phyloP scores from a whole-genome alignment of 2,329 filamentous ascomycete species.

The Zasmidium citrigriseum region DNA sequence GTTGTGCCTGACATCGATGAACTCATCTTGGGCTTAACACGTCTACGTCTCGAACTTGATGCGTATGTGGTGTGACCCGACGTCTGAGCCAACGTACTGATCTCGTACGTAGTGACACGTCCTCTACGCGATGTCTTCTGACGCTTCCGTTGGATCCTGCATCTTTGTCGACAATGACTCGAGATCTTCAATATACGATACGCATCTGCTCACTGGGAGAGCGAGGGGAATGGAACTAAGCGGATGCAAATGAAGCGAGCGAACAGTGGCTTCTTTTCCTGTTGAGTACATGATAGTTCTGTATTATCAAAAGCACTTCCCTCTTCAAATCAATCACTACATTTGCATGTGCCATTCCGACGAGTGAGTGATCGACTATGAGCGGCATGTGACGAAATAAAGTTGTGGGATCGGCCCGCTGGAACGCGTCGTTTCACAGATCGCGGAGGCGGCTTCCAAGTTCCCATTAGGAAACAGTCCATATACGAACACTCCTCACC shows the following conservation, averaged over 20 bases:
- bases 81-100: background rate
- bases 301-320: background rate
- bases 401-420: background rate
- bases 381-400: background rate
- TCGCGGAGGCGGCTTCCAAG: background rate
- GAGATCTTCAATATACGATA: too few relatives aligned
- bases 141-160: background rate
- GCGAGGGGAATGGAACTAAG: too few relatives aligned
- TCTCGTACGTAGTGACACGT: background rate
- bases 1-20: background rate
- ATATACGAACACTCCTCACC: background rate
- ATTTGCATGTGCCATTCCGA: too few relatives aligned
- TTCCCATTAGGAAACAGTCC: background rate
- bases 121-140: too few relatives aligned
- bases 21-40: background rate
- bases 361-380: too few relatives aligned
- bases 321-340: too few relatives aligned
- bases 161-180: background rate
- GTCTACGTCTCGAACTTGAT: slow-evolving; percentile 1
- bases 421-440: background rate
- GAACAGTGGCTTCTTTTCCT: background rate
- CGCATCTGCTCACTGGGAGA: too few relatives aligned
- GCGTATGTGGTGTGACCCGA: background rate
- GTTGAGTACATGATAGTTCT: background rate
- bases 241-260: background rate